Conservation (phyloP, 768 basidiomycete genomes). For the Heimioporus sp. region DNA sequence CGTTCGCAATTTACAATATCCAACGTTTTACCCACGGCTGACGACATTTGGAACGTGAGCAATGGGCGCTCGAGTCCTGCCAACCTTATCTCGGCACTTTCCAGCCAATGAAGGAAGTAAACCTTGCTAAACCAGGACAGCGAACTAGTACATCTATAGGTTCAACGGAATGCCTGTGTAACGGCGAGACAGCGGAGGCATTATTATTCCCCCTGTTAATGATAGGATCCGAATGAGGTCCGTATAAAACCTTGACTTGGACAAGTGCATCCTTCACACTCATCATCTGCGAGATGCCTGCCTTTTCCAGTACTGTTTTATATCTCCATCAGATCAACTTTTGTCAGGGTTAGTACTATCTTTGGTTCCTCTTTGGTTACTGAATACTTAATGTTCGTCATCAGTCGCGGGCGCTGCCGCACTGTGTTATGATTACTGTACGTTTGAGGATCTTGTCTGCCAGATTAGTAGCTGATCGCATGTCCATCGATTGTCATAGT, state of each 20-base stretch:
- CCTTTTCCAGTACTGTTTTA: not conserved
- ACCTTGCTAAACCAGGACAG: too few species aligned
- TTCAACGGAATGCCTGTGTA: too few species aligned
- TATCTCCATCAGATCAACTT: conserved; percentile 5
- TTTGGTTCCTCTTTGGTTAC: not conserved
- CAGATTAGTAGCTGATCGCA: not conserved
- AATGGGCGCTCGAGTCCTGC: too few species aligned
- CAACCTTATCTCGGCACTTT: too few species aligned
- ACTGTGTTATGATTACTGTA: conserved; percentile 16
- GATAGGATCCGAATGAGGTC: too few species aligned
- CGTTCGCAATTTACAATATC: too few species aligned
- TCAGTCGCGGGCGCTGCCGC: conserved; percentile 10
- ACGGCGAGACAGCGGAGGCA: too few species aligned
- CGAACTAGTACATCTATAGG: too few species aligned
- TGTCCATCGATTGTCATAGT: conserved; percentile 3
- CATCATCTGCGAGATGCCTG: not conserved
- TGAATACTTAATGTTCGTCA: not conserved
- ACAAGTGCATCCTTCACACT: not conserved
- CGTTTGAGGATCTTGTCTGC: not conserved
- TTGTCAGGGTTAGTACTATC: conserved; percentile 6
- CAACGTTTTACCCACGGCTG: too few species aligned
- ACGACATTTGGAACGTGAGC: too few species aligned
- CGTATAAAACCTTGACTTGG: not conserved
- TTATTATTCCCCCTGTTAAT: too few species aligned
- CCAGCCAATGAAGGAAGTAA: too few species aligned